Conservation (phyloP, 2,329 filamentous ascomycete species). For the Cadophora malorum region DNA sequence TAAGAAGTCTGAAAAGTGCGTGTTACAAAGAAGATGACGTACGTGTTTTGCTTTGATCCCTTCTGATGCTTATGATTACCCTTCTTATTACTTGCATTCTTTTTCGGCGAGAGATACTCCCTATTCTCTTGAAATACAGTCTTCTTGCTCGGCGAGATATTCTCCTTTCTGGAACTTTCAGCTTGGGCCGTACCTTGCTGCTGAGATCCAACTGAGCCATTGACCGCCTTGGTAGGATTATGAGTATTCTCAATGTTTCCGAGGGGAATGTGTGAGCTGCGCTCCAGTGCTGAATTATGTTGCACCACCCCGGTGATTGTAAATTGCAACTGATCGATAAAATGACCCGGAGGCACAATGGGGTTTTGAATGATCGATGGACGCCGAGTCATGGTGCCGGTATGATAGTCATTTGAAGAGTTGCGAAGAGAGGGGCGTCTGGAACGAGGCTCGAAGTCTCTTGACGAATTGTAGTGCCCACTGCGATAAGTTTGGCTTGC, state of each 20-base stretch:
- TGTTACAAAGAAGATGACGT: background rate
- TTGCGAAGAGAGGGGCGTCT: slow-evolving; percentile 6
- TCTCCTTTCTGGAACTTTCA: background rate
- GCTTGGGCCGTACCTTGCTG: background rate
- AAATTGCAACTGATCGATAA: background rate
- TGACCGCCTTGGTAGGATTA: background rate
- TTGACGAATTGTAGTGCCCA: slow-evolving; percentile 2
- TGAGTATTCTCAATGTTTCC: slow-evolving; percentile 13
- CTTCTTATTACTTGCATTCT: background rate
- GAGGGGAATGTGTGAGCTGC: background rate
- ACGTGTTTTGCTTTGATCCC: slow-evolving; percentile 25
- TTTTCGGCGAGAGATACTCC: slow-evolving; percentile 8
- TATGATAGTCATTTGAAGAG: background rate
- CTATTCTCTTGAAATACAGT: background rate
- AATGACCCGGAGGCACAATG: background rate
- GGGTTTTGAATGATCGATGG: background rate
- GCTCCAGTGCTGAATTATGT: background rate
- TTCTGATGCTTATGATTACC: slow-evolving; percentile 20
- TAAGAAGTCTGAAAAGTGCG: background rate
- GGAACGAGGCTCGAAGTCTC: slow-evolving; percentile 23
- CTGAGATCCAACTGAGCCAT: background rate
- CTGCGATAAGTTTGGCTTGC: slow-evolving; percentile 11
- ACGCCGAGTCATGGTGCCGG: background rate
- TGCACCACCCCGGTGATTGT: slow-evolving; percentile 4
- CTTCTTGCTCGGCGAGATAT: slow-evolving; percentile 5